phyloP scores from a whole-genome alignment of 306 rosid species.

The Oxytropis ochrocephala region DNA sequence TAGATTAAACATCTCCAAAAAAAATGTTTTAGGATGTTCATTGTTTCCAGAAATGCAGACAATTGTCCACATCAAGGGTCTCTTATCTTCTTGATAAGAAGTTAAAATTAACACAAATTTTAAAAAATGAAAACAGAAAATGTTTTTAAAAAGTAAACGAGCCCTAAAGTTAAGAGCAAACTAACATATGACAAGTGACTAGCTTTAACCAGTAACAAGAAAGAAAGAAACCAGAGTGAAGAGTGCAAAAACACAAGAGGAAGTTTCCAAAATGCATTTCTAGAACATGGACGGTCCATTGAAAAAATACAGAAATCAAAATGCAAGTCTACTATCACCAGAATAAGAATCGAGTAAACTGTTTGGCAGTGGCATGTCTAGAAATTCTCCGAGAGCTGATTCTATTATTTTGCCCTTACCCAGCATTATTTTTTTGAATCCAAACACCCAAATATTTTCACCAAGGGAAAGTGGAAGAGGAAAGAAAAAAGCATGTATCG shows the following conservation, averaged over 20 bases:
- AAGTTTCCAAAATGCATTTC: not conserved
- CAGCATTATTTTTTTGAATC: not conserved
- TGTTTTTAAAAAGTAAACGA: no score
- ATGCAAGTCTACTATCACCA: not conserved
- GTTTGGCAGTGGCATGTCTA: not conserved
- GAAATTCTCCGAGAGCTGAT: not conserved
- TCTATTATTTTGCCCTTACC: slow-evolving; percentile 1
- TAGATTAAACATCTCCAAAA: not conserved
- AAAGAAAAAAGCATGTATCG: not conserved
- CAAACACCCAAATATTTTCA: not conserved
- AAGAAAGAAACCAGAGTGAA: not conserved
- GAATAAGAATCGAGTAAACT: not conserved
- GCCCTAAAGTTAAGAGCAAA: not conserved
- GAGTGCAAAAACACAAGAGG: not conserved
- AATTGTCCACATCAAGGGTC: no score
- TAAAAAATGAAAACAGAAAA: no score
- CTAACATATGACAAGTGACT: not conserved
- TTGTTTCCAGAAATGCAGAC: no score
- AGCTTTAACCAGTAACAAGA: not conserved
- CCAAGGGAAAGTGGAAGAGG: not conserved
- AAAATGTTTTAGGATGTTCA: not conserved
- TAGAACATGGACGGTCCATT: not conserved
- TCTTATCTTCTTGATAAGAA: no score
- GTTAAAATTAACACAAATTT: no score
- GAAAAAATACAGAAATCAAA: not conserved